Conservation (phyloP, 192 early-diverging fungal species). For the Backusella parvicylindrica region DNA sequence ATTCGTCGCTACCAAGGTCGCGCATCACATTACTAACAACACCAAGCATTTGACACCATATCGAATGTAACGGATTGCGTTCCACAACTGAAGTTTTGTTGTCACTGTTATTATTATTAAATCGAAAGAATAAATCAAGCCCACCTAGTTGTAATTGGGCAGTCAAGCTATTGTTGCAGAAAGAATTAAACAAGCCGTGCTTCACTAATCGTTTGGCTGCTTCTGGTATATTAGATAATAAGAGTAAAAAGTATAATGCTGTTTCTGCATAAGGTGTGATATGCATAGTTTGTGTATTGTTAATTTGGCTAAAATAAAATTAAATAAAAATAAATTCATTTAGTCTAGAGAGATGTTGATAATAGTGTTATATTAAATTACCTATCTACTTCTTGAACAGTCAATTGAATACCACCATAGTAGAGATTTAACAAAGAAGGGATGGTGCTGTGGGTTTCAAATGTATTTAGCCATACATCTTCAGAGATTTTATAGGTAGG, state of each 20-base stretch:
- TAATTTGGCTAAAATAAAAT: background rate
- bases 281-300: constrained; percentile 3
- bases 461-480: constrained; percentile 33
- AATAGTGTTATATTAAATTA: background rate
- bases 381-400: constrained; percentile 33
- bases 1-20: constrained; percentile 28
- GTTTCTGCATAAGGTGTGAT: constrained; percentile 44
- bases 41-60: constrained; percentile 52
- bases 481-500: constrained; percentile 33
- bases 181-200: constrained; percentile 36
- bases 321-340: background rate
- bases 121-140: constrained; percentile 29
- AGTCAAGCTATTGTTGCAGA: constrained; percentile 42
- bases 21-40: constrained; percentile 42
- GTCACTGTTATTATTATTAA: constrained; percentile 21
- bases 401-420: constrained; percentile 30
- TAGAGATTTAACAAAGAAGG: constrained; percentile 34
- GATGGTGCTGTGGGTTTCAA: constrained; percentile 34
- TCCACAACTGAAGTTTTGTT: constrained; percentile 19
- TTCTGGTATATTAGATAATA: constrained; percentile 38
- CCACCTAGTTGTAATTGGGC: constrained; percentile 32
- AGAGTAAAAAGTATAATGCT: constrained; percentile 40
- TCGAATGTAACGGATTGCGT: constrained; percentile 37
- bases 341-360: background rate
- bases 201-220: constrained; percentile 34